phyloP scores from a whole-genome alignment of 768 basidiomycete species.

The Agaricus blazei region DNA sequence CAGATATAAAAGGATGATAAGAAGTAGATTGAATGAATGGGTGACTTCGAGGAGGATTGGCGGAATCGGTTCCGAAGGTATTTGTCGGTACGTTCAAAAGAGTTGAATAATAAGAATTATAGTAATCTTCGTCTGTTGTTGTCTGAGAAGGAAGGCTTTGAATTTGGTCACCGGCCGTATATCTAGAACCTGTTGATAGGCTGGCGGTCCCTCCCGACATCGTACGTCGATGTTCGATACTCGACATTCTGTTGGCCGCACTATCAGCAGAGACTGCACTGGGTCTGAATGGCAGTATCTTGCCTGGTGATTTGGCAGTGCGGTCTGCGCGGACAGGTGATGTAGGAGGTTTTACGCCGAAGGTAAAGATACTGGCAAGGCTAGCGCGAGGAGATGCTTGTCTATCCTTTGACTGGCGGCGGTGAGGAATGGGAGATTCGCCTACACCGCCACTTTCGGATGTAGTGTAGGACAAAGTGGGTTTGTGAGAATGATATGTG shows the following conservation, averaged over 20 bases:
- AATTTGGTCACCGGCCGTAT: conserved; percentile 7
- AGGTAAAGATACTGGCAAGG: conserved; percentile 45
- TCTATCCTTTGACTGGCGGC: conserved; percentile 22
- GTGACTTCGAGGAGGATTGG: conserved; percentile 12
- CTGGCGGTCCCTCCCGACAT: conserved; percentile 3
- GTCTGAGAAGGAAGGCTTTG: conserved; percentile 14
- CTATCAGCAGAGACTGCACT: background rate
- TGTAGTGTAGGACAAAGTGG: conserved; percentile 37
- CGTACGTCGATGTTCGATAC: conserved; percentile 3
- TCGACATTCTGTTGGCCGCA: background rate
- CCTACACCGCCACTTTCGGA: conserved; percentile 58
- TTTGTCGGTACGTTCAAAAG: conserved; percentile 17
- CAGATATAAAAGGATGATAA: conserved; percentile 50
- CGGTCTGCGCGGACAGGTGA: background rate
- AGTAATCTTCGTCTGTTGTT: conserved; percentile 38
- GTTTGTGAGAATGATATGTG: conserved; percentile 26
- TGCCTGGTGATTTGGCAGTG: background rate
- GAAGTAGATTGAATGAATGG: conserved; percentile 19
- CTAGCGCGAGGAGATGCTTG: conserved; percentile 39
- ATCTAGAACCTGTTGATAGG: background rate
- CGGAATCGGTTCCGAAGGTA: conserved; percentile 8
- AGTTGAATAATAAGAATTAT: conserved; percentile 46
- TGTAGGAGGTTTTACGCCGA: conserved; percentile 25
- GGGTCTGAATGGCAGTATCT: background rate
- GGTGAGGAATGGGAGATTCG: conserved; percentile 49